Evolutionary conservation across 768 basidiomycete genomes (phyloP).

Genomic region (Xerocomellus amylosporus): DNA sequence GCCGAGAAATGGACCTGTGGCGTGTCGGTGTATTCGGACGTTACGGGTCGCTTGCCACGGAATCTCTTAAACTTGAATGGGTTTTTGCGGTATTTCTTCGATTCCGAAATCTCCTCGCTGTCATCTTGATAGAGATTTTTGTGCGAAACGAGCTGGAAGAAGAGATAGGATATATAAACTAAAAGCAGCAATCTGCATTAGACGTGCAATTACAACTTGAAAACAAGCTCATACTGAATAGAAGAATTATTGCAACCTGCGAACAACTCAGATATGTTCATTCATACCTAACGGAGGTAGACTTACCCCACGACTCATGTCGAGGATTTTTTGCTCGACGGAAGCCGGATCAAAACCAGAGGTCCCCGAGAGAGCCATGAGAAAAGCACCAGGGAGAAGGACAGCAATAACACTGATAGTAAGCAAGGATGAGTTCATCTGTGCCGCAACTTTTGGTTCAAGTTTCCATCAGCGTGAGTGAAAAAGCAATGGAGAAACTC

Average conservation of each 20-base stretch:
- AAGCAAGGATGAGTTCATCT: constrained; percentile 72
- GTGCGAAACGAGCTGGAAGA: constrained; percentile 81
- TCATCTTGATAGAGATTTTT: constrained; percentile 60
- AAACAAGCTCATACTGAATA: constrained; percentile 54
- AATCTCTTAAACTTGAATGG: constrained; percentile 28
- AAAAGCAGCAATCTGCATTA: neutral
- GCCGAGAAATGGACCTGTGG: constrained; percentile 1
- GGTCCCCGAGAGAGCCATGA: constrained; percentile 47
- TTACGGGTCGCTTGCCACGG: constrained; percentile 6
- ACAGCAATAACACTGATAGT: constrained; percentile 75
- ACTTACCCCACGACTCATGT: constrained; percentile 73
- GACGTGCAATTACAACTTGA: neutral
- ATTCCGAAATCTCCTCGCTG: constrained; percentile 38
- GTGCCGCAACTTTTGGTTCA: constrained; percentile 52
- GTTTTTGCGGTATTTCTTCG: constrained; percentile 41
- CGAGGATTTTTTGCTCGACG: constrained; percentile 50
- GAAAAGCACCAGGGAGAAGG: constrained; percentile 71
- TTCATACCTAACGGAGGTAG: neutral
- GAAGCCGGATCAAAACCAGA: constrained; percentile 17
- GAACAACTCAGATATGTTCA: neutral
- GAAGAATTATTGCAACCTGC: constrained; percentile 69
- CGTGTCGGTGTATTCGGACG: constrained; percentile 1
- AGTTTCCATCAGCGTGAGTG: neutral
- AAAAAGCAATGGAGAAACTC: constrained; percentile 18
- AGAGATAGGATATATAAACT: constrained; percentile 71